Conservation (phyloP, 768 basidiomycete species). For the Leucosporidium scottii region DNA sequence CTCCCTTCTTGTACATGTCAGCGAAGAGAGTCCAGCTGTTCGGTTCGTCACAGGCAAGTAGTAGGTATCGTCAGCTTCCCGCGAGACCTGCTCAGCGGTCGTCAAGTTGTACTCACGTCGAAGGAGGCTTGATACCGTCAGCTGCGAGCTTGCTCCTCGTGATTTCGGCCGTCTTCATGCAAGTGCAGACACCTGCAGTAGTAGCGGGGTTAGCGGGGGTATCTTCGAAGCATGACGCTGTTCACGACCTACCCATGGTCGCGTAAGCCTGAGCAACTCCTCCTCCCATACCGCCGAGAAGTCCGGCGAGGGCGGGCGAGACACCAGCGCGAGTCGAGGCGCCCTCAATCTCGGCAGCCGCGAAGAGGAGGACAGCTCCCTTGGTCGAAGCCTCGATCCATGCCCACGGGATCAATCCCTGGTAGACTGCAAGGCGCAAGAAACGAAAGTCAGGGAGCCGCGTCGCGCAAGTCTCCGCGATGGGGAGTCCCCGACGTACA, state of each 20-base stretch:
- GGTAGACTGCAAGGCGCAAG: slow-evolving; percentile 56
- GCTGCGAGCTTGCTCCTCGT: slow-evolving; percentile 88
- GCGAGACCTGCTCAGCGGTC: background rate
- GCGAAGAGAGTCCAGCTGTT: slow-evolving; percentile 86
- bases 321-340: slow-evolving; percentile 59
- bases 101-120: slow-evolving; percentile 30
- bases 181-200: slow-evolving; percentile 74
- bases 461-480: background rate
- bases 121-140: slow-evolving; percentile 69
- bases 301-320: slow-evolving; percentile 71
- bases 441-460: slow-evolving; percentile 1
- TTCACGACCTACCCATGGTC: slow-evolving; percentile 73
- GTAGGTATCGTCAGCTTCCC: background rate
- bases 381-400: slow-evolving; percentile 99
- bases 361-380: slow-evolving; percentile 90
- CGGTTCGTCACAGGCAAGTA: background rate
- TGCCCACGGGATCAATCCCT: slow-evolving; percentile 99
- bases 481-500: slow-evolving; percentile 39
- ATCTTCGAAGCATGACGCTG: background rate
- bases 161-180: slow-evolving; percentile 98
- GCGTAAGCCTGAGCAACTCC: slow-evolving; percentile 97
- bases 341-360: slow-evolving; percentile 88
- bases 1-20: slow-evolving; percentile 89
- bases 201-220: background rate
- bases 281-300: slow-evolving; percentile 94